Evolutionary conservation across 2,329 filamentous ascomycete species (phyloP).

Genomic region (Diaporthe helianthi): DNA sequence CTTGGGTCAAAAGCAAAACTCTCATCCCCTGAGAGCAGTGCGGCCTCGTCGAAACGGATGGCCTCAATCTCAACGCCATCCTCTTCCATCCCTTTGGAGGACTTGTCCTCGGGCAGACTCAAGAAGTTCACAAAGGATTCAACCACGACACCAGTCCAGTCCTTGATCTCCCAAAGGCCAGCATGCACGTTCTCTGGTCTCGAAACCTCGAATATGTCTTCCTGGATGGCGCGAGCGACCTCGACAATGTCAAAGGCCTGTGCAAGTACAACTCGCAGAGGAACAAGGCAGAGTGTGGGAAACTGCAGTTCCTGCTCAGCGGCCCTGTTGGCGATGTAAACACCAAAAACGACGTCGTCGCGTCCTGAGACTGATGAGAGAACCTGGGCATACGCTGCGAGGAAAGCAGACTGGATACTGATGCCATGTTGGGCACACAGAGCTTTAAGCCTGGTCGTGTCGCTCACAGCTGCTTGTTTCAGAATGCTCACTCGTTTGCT

Average conservation of each 20-base stretch:
- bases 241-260: slow-evolving; percentile 47
- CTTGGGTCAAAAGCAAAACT: background rate
- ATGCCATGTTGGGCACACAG: slow-evolving; percentile 58
- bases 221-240: slow-evolving; percentile 69
- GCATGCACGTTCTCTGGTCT: slow-evolving; percentile 61
- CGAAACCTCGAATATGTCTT: slow-evolving; percentile 69
- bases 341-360: slow-evolving; percentile 68
- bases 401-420: slow-evolving; percentile 76
- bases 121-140: slow-evolving; percentile 86
- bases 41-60: slow-evolving; percentile 20
- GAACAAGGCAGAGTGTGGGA: slow-evolving; percentile 82
- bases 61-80: slow-evolving; percentile 11
- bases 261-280: slow-evolving; percentile 63
- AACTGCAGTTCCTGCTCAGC: slow-evolving; percentile 60
- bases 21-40: background rate
- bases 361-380: slow-evolving; percentile 38
- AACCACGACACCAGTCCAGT: slow-evolving; percentile 77
- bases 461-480: slow-evolving; percentile 53
- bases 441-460: slow-evolving; percentile 49
- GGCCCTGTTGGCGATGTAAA: slow-evolving; percentile 83
- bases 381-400: slow-evolving; percentile 71
- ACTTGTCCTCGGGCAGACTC: slow-evolving; percentile 51
- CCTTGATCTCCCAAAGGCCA: slow-evolving; percentile 72
- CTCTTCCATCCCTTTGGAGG: too few species aligned
- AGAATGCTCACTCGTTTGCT: slow-evolving; percentile 45